phyloP scores from a whole-genome alignment of 371 early-diverging fungal genomes.

The Mucor mucedo region DNA sequence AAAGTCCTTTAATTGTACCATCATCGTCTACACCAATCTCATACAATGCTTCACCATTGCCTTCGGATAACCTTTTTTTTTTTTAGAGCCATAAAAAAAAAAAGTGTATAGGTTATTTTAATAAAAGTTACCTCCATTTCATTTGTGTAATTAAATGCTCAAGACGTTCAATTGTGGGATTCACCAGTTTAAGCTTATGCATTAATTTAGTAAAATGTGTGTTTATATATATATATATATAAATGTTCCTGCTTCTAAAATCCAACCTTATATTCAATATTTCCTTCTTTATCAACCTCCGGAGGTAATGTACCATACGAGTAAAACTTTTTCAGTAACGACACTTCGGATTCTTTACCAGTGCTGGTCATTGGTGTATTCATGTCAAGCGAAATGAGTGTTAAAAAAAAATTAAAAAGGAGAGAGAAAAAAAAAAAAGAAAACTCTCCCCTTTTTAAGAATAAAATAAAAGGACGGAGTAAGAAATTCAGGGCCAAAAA shows the following conservation, averaged over 20 bases:
- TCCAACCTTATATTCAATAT: slow-evolving; percentile 85
- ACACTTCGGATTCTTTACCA: background rate
- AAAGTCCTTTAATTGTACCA: slow-evolving; percentile 78
- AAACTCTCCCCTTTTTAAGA: background rate
- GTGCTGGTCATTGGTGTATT: slow-evolving; percentile 21
- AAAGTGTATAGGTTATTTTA: background rate
- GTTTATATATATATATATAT: slow-evolving; percentile 1
- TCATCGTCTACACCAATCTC: slow-evolving; percentile 91
- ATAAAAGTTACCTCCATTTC: slow-evolving; percentile 77
- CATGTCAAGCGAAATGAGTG: background rate
- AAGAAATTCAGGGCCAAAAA: background rate
- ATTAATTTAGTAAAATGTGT: background rate
- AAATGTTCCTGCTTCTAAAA: no score
- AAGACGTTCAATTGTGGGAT: slow-evolving; percentile 71
- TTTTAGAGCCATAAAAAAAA: background rate
- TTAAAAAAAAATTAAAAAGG: background rate
- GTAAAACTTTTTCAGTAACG: slow-evolving; percentile 25
- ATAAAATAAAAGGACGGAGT: background rate
- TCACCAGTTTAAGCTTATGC: slow-evolving; percentile 75
- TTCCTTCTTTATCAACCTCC: slow-evolving; percentile 84
- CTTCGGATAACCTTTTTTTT: slow-evolving; percentile 73
- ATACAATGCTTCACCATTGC: slow-evolving; percentile 87
- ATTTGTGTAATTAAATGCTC: slow-evolving; percentile 91
- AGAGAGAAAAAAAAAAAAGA: background rate
- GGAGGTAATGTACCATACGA: slow-evolving; percentile 65